Conservation (phyloP, 345 rosid species). For the Moricandia arvensis region DNA sequence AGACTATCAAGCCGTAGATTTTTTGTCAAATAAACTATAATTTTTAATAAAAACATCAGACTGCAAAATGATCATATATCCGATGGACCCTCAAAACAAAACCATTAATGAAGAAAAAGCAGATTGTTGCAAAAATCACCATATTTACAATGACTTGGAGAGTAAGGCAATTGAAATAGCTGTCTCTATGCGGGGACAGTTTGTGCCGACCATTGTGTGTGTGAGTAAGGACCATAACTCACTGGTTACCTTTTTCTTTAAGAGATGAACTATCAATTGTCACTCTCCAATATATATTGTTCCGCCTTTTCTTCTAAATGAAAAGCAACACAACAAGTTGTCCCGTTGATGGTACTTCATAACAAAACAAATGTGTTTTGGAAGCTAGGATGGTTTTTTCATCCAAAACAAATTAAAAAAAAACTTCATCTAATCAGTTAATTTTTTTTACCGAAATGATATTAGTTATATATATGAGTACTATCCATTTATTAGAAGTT, state of each 20-base stretch:
- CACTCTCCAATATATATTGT: conserved; percentile 8
- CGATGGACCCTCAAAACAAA: conserved; percentile 19
- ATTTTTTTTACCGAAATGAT: no score
- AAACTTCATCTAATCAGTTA: no score
- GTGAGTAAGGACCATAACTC: conserved; percentile 19
- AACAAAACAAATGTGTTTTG: conserved; percentile 10
- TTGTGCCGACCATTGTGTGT: conserved; percentile 38
- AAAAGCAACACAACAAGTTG: not conserved
- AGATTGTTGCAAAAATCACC: conserved; percentile 13
- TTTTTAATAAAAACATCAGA: not conserved
- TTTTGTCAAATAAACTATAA: not conserved
- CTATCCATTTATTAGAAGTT: no score
- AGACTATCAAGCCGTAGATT: not conserved
- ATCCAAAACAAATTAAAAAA: no score
- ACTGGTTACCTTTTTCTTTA: conserved; percentile 16
- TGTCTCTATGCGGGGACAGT: conserved; percentile 31
- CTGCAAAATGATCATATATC: not conserved
- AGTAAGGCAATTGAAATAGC: conserved; percentile 17
- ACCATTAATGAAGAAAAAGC: conserved; percentile 23
- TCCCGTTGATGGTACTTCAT: not conserved
- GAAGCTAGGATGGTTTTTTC: not conserved
- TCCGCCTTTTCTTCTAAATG: not conserved
- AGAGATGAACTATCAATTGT: conserved; percentile 19
- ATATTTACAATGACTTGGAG: conserved; percentile 16
- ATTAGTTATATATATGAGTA: no score